Conservation (phyloP, 805 yeast species). For the Candida chilensis region DNA sequence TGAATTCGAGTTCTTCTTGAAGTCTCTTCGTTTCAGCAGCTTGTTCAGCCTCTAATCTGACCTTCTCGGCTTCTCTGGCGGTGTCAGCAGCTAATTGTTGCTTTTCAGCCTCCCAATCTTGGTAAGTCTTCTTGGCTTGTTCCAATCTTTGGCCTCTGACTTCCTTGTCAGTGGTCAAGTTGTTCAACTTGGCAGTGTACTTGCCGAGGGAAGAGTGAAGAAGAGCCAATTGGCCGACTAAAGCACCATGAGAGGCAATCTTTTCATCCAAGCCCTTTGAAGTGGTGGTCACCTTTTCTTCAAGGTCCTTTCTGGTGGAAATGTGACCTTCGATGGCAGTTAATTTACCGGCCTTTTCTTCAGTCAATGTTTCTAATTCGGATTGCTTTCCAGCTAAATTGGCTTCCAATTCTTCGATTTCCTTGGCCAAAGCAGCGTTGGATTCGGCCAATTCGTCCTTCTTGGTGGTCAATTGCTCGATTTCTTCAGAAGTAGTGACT, state of each 20-base stretch:
- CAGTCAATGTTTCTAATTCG: conserved; percentile 32
- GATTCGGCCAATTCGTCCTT: conserved; percentile 32
- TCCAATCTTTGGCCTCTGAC: conserved; percentile 21
- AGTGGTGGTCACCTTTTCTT: conserved; percentile 22
- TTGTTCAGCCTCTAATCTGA: conserved; percentile 25
- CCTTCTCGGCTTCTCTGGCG: conserved; percentile 35
- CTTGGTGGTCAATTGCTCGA: conserved; percentile 16
- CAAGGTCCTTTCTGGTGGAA: conserved; percentile 29
- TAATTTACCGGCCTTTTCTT: conserved; percentile 29
- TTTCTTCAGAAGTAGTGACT: conserved; percentile 13
- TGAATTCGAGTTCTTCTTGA: conserved; percentile 10
- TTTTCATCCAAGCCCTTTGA: conserved; percentile 25
- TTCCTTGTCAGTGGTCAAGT: conserved; percentile 27
- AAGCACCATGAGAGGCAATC: conserved; percentile 22
- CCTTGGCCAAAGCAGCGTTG: conserved; percentile 28
- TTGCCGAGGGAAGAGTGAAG: conserved; percentile 32
- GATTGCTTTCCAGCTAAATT: conserved; percentile 30
- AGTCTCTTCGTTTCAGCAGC: conserved; percentile 11
- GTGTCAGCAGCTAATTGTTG: conserved; percentile 31
- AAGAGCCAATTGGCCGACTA: conserved; percentile 32
- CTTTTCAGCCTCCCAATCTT: conserved; percentile 36
- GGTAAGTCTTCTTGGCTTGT: conserved; percentile 28
- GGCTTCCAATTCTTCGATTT: conserved; percentile 25
- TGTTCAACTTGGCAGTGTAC: conserved; percentile 30
- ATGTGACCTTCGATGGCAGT: conserved; percentile 10